These are phyloP conservation scores for Beauveria australis DNA, from an alignment of 2,329 filamentous ascomycete species.

Conservation along the genomic window DNA sequence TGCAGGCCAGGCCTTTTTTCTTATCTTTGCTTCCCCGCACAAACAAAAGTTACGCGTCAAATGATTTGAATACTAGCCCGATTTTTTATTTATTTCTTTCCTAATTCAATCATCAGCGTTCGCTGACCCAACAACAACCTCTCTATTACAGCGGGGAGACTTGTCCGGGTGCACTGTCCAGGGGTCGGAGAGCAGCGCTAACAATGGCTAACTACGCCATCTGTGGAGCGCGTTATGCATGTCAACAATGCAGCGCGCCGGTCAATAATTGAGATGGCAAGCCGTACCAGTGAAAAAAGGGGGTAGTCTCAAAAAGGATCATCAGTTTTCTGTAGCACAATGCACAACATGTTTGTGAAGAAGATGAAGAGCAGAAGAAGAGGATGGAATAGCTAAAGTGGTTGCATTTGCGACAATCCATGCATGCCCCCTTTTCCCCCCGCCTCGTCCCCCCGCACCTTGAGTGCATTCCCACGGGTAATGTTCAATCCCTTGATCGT, in stretches of 20 bases:
- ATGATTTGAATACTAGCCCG: not conserved
- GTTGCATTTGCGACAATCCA: not conserved
- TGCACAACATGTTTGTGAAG: not conserved
- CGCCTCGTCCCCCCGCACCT: too few species aligned
- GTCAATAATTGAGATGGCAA: too few species aligned
- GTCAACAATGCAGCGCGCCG: conserved; percentile 8
- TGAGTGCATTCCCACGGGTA: too few species aligned
- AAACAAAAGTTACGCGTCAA: not conserved
- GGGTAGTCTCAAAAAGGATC: not conserved
- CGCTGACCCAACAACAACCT: conserved; percentile 8
- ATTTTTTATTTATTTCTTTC: conserved; percentile 4
- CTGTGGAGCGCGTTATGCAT: conserved; percentile 7
- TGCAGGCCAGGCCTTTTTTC: not conserved
- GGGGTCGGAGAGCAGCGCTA: not conserved
- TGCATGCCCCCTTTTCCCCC: too few species aligned
- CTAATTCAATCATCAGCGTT: not conserved
- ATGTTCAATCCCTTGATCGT: not conserved
- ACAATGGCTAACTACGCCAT: not conserved
- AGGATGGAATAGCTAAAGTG: not conserved
- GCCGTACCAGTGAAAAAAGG: not conserved
- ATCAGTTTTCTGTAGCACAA: not conserved
- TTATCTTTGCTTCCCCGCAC: not conserved
- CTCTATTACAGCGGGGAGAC: not conserved
- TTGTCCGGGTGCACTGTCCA: not conserved
- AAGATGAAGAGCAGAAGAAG: not conserved